phyloP scores from a whole-genome alignment of 163 green algal species.

The Chlamydomonas reinhardtii region DNA sequence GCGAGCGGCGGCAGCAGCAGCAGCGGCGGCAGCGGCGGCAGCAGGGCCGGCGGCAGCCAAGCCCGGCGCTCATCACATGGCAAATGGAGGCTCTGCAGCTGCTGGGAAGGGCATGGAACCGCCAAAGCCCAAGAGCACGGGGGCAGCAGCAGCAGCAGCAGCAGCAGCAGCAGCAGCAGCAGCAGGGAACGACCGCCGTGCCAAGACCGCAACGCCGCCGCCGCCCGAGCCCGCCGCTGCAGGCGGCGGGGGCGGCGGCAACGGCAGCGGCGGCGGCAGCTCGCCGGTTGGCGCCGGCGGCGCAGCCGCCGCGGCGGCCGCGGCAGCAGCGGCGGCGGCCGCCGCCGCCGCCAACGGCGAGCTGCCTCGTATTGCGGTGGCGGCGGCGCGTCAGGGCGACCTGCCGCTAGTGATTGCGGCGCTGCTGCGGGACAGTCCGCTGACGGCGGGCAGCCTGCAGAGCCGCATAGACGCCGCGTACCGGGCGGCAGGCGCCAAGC shows the following conservation, averaged over 20 bases:
- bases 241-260: not conserved
- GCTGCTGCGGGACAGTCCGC: slow-evolving; percentile 40
- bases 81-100: too few relatives aligned
- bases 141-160: too few relatives aligned
- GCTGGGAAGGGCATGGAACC: not conserved
- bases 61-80: too few relatives aligned
- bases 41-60: too few relatives aligned
- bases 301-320: not conserved
- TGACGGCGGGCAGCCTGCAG: slow-evolving; percentile 13
- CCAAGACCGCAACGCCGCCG: not conserved
- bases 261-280: slow-evolving; percentile 1
- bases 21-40: not conserved
- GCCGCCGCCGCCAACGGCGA: not conserved
- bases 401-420: slow-evolving; percentile 41
- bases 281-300: not conserved
- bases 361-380: slow-evolving; percentile 23
- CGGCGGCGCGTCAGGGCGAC: slow-evolving; percentile 21
- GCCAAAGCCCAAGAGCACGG: not conserved
- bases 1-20: not conserved
- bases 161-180: too few relatives aligned
- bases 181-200: not conserved
- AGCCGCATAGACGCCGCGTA: slow-evolving; percentile 29
- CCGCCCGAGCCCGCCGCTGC: not conserved
- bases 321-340: not conserved
- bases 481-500: slow-evolving; percentile 27